Base-by-base conservation (phyloP, 371 early-diverging fungal species). In the Rhizomucor pusillus region DNA sequence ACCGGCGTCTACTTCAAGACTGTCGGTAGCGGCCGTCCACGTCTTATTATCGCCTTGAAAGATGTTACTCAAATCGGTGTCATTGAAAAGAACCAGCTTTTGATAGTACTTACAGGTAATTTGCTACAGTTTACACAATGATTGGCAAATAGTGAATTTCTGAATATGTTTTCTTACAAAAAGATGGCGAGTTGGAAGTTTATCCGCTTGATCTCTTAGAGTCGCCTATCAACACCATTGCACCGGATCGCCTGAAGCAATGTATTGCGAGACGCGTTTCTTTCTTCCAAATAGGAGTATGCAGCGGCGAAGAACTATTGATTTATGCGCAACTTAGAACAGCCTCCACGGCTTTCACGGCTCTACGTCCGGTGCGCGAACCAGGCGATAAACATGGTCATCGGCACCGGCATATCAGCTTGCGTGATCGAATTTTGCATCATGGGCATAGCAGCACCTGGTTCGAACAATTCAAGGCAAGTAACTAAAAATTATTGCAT, bases 211-310 rank as follows among this genome's bases (percentile, higher is more conserved):
- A 81, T 44, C 53, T 50, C 24, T 59, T 75, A 49, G 54, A 55
- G 54, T 46, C 66, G 1, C 55, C 75, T 18, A 56, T 56, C 19
- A 51, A 65, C 24, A 45, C 50, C 52, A 65, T 69, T 43, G 48
- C 56, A 7, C 57, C 57, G 14, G 51, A 60, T 29, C 41, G 64
- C 18, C 63, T 66, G 23, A 63, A 65, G 35, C 56, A 58, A 16
- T 77, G 73, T 48, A 67, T 89, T 39, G 73, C 66, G 16, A 62
- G 73, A 11, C 77, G 74, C 36, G 76, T 86, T 33, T 73, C 75
- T 46, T 89, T 89, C 57, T 85, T 89, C 78, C 80, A 85, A 51
- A 67, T 73, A 14, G 90, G 90, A 12, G 60, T 72, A 10, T 84
- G 74, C 59, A 65, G 65, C 47, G 79, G 79, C 34, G 43, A 64